Base-by-base conservation (phyloP, 495 filamentous ascomycete genomes). In the Chaetomium tenue region DNA sequence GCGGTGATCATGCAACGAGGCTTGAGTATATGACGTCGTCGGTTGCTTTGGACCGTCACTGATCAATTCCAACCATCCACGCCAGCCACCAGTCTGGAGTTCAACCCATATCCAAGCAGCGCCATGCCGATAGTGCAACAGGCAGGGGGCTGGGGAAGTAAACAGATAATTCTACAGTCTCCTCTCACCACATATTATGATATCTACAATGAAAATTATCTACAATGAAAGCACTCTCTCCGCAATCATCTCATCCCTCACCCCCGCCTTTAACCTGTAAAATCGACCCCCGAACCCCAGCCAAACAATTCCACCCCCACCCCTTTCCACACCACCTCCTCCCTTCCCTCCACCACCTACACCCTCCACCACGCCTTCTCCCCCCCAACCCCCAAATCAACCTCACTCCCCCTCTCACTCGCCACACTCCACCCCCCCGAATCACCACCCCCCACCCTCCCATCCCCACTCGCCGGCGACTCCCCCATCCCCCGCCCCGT, bases 391-490 rank as follows among this genome's bases (percentile, higher is more conserved):
- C 33, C 33, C 33, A 37, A 37, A n/a, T 20, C 46, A 33, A 26
- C 25, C 25, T 60, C 57, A n/a, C 42, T 60, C 44, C 58, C 58
- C 46, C 58, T 6, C 46, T 60, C 25, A 39, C 58, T 39, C 2
- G 13, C 30, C 18, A 60, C 46, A 13, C 58, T 60, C 58, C 58
- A 60, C 5, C n/a, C 58, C 28, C n/a, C n/a, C n/a, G n/a, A n/a
- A n/a, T n/a, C 28, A 2, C 23, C 7, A 6, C 23, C n/a, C 5
- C 11, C 33, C 33, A 5, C 9, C 46, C n/a, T 4, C 15, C 28
- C 25, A 9, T n/a, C 53, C 18, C 7, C n/a, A 26, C 25, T 50
- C 25, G 25, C 1, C 12, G 44, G 12, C 26, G 23, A 37, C 33
- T 1, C 33, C 8, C 5, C 42, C 22, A 40, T 54, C 40, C 13